A percentile compares a stretch with the other conserved stretches of the same genome.
phyloP scores from a whole-genome alignment of 1,284 basidiomycete genomes.

The Rhodotorula sp. region DNA sequence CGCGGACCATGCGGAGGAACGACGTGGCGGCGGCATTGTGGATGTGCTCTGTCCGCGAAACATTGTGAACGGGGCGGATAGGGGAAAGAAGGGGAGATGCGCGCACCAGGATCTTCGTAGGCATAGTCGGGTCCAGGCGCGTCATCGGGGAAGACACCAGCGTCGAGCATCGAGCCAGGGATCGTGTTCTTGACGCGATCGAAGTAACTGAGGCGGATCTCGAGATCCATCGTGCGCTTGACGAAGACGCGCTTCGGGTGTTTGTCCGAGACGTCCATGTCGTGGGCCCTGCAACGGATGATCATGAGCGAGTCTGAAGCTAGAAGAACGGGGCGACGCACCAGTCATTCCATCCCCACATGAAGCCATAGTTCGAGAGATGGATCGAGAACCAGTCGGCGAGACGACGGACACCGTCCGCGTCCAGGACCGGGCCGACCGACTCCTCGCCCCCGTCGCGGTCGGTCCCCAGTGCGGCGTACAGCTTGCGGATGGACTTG shows the following conservation, averaged over 20 bases:
- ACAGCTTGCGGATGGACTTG: conserved; percentile 86
- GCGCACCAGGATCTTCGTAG: conserved; percentile 59
- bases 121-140: conserved; percentile 79
- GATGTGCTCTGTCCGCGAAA: conserved; percentile 56
- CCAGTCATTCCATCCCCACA: conserved; percentile 99
- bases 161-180: conserved; percentile 74
- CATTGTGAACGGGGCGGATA: conserved; percentile 43
- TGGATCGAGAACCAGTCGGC: conserved; percentile 95
- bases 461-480: conserved; percentile 63
- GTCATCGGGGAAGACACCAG: conserved; percentile 65
- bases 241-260: conserved; percentile 88
- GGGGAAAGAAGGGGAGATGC: background rate
- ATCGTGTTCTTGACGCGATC: conserved; percentile 88
- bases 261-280: conserved; percentile 37
- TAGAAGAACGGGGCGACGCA: conserved; percentile 49
- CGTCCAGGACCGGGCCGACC: conserved; percentile 59
- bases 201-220: conserved; percentile 87
- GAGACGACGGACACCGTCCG: conserved; percentile 74
- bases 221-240: conserved; percentile 81
- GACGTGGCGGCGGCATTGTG: conserved; percentile 75
- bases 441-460: conserved; percentile 49
- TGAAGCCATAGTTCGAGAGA: conserved; percentile 96
- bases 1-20: conserved; percentile 76
- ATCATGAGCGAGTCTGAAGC: background rate
- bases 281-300: conserved; percentile 11